Evolutionary conservation across 352 stramenopile genomes (phyloP), one percentile per base, ranked within the genome.

Genomic region (Discostella stelligera): DNA sequence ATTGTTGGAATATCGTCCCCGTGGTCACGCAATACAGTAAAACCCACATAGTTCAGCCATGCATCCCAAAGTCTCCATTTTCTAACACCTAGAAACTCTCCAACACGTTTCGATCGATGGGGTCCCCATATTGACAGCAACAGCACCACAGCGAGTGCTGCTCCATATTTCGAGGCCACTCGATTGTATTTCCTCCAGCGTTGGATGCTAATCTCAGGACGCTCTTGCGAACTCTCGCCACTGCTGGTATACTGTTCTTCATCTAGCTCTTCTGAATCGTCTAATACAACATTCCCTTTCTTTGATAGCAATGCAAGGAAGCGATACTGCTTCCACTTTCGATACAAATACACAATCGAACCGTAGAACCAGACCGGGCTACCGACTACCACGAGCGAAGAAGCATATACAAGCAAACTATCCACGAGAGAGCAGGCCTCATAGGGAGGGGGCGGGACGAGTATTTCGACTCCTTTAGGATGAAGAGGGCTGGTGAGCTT

Each of bases 11-110:
- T 53, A 64, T 70, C 54, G 23, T 54, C 32, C 23, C 69, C 69
- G n/a, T 66, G 46, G 50, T 91, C 88, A 21, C 63, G 61, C 23
- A 91, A 65, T 11, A 91, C 83, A 56, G 89, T 80, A 50, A 89
- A 85, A 13, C 84, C 82, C 60, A 91, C 68, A 66, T 87, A 93
- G 60, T 82, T 79, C 23, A 90, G 53, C 82, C 84, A 93, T 23
- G 83, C 74, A 71, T 88, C 83, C 85, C 85, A 93, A n/a, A 93
- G 44, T 25, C 71, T 74, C 88, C 88, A 93, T 50, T 74, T 80
- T 46, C 77, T 58, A 4, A 89, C 77, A 63, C 76, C 44, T 10
- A 91, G 62, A 4, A 46, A 66, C 25, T 85, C 44, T 20, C 84
- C 86, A 23, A 93, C 27, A 37, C 65, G 55, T 49, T 32, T 48